Base-by-base conservation (phyloP, 2,329 filamentous ascomycete genomes). In the Gnomoniopsis smithogilvyi region DNA sequence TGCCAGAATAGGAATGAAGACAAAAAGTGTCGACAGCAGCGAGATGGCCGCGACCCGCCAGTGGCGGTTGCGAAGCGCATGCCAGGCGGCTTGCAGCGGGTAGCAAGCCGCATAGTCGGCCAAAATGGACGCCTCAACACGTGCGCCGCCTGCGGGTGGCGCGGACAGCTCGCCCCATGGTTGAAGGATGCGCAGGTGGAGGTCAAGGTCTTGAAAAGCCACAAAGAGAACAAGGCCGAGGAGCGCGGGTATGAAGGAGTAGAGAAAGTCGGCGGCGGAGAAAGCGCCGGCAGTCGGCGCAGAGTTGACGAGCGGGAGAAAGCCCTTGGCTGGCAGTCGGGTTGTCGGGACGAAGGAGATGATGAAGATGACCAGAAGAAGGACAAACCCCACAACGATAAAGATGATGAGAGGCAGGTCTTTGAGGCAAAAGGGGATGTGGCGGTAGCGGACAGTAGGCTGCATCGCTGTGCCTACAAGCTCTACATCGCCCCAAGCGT, bases 261-360 rank as follows among this genome's bases (percentile, higher is more conserved):
- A 97, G 53, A 96, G 76, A 74, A 97, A 97, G 73, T 96, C 92
- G 52, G 92, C 91, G 0, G 90, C 79, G 1, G 91, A 96, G 73
- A 96, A 97, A 19, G 89, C 90, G 26, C 77, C 78, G 0, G 74
- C 67, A 3, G 81, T 76, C 1, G 91, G 85, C 2, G 78, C 76
- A 0, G 88, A 85, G 11, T 79, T 75, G 1, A 96, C 76, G 7
- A 80, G 76, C 2, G 93, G 92, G 7, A 80, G 72, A 71, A 96
- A 97, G 10, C 92, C 93, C 8, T 79, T 71, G 36, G 24, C 34
- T 41, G 82, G 75, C 33, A 96, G 79, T 12, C 83, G 81, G 10
- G 83, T 86, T 6, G 80, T 77, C 43, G 88, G 86, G 61, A 93
- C 78, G 72, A 96, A 97, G 63, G 89, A 92, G 62, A 95, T 84